Percentiles rank a stretch among this genome's conserved stretches.
These are phyloP conservation scores for Colletotrichum coccodes DNA, from an alignment of 2,329 filamentous ascomycete species.

Conservation along the genomic window DNA sequence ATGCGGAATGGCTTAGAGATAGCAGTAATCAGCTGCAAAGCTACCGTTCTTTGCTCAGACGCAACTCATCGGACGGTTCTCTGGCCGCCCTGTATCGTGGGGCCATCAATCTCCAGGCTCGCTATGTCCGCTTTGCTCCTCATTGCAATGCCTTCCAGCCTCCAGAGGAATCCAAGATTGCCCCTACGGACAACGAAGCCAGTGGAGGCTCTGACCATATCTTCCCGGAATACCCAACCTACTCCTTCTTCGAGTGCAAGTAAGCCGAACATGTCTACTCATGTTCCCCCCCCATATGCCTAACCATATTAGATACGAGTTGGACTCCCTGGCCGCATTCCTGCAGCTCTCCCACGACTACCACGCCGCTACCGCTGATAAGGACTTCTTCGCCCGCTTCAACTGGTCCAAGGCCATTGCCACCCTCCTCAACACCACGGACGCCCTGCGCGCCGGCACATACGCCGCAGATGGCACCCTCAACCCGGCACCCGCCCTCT, in stretches of 20 bases:
- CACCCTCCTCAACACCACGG: conserved; percentile 74
- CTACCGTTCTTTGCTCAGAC: conserved; percentile 72
- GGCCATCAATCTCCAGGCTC: conserved; percentile 79
- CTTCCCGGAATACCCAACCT: conserved; percentile 65
- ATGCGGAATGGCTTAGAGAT: conserved; percentile 94
- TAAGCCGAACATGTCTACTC: too few species aligned
- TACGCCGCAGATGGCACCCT: conserved; percentile 71
- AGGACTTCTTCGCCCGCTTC: conserved; percentile 76
- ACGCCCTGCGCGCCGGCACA: conserved; percentile 78
- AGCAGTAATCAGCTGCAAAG: conserved; percentile 84
- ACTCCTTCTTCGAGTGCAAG: conserved; percentile 93
- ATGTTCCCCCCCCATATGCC: neutral
- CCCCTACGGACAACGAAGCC: conserved; percentile 63
- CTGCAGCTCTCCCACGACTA: conserved; percentile 85
- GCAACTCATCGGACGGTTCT: conserved; percentile 60
- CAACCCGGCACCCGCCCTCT: conserved; percentile 74
- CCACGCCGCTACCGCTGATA: conserved; percentile 77
- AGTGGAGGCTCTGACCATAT: conserved; percentile 63
- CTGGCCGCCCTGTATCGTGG: conserved; percentile 78
- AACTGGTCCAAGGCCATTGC: conserved; percentile 80
- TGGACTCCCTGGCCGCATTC: conserved; percentile 90
- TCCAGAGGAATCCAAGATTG: conserved; percentile 77
- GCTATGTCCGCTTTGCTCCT: conserved; percentile 76
- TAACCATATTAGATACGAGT: conserved; percentile 69
- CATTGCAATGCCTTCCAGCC: conserved; percentile 97